A percentile compares a stretch with the other conserved stretches of the same genome.
These are phyloP conservation scores for Aspergillus leporis DNA, from an alignment of 495 filamentous ascomycete genomes.

Conservation along the genomic window DNA sequence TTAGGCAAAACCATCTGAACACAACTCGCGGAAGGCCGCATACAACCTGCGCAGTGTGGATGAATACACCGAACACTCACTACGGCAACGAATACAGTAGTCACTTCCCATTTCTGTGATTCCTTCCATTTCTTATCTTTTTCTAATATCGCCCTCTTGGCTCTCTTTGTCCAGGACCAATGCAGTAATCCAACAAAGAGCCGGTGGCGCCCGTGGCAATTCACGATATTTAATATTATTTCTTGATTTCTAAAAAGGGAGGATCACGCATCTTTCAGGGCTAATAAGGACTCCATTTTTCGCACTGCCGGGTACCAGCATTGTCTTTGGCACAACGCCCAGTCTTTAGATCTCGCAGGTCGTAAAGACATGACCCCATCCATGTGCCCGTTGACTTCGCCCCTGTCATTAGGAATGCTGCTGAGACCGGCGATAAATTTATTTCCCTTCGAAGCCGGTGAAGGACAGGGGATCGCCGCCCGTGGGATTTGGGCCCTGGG, in stretches of 20 bases:
- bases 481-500: constrained; percentile 7
- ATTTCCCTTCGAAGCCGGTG: not conserved
- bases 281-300: not conserved
- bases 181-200: not conserved
- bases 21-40: constrained; percentile 16
- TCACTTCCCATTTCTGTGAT: constrained; percentile 8
- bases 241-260: constrained; percentile 1
- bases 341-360: not conserved
- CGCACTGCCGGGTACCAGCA: constrained; percentile 2
- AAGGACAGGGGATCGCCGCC: not conserved
- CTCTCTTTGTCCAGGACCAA: constrained; percentile 4
- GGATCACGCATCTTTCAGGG: not conserved
- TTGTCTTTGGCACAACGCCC: not conserved
- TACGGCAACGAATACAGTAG: constrained; percentile 3
- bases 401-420: constrained; percentile 19
- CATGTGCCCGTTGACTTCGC: not conserved
- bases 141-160: not conserved
- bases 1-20: constrained; percentile 10
- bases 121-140: constrained; percentile 15
- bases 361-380: not conserved
- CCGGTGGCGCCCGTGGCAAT: constrained; percentile 1
- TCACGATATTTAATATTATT: constrained; percentile 1
- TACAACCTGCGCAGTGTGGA: constrained; percentile 7
- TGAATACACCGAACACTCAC: constrained; percentile 14
- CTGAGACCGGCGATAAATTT: constrained; percentile 7